A percentile compares a stretch with the other conserved stretches of the same genome.
These are phyloP conservation scores for Phytophthora sp. DNA, from an alignment of 352 stramenopile genomes.

Conservation along the genomic window DNA sequence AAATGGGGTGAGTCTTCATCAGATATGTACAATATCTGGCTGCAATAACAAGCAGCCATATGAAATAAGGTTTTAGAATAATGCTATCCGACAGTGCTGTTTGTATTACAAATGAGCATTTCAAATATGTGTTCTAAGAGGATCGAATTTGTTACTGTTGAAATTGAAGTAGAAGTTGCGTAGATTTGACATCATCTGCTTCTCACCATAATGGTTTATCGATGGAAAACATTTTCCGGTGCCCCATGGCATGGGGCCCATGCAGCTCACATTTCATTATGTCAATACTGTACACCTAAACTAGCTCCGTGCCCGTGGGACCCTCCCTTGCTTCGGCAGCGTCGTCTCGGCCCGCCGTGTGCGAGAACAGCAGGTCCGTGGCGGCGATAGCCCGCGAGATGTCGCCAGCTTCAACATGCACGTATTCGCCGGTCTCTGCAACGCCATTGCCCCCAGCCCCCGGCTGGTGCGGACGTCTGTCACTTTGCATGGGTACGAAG, in stretches of 20 bases:
- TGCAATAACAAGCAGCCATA: too few relatives aligned
- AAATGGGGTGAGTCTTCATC: too few relatives aligned
- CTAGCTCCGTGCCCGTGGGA: background rate
- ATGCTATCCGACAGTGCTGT: too few relatives aligned
- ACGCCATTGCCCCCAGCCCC: background rate
- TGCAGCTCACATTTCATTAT: constrained; percentile 5
- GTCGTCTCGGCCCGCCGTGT: background rate
- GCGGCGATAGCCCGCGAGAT: constrained; percentile 21
- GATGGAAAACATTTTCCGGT: too few relatives aligned
- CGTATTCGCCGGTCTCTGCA: constrained; percentile 21
- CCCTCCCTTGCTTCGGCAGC: background rate
- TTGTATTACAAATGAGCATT: too few relatives aligned
- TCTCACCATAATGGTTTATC: too few relatives aligned
- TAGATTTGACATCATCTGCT: too few relatives aligned
- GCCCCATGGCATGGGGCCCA: too few relatives aligned
- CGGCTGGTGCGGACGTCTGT: constrained; percentile 16
- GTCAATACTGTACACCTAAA: constrained; percentile 9
- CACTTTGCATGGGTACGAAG: constrained; percentile 32
- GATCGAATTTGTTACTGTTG: too few relatives aligned
- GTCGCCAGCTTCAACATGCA: constrained; percentile 25
- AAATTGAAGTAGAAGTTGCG: too few relatives aligned
- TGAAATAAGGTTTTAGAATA: too few relatives aligned
- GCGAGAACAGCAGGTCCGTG: constrained; percentile 24
- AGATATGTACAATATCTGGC: background rate
- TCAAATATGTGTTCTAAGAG: too few relatives aligned